Base-by-base conservation (phyloP, 768 basidiomycete species). In the Cyathus striatus region DNA sequence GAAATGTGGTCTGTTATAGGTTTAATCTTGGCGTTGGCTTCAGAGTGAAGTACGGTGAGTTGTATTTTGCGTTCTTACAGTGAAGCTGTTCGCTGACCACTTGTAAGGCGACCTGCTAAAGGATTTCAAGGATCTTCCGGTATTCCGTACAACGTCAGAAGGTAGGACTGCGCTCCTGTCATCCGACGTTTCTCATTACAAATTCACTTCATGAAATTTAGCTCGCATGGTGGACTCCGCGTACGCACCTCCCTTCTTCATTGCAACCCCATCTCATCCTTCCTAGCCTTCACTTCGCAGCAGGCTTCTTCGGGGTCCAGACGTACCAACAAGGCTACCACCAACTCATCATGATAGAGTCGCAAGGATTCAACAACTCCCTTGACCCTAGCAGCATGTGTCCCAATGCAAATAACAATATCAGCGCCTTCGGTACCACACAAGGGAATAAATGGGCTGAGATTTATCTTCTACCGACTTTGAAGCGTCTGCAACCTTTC, bases 371-470 rank as follows among this genome's bases (percentile, higher is more conserved):
- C 54, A 84, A 85, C 59, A 79, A 76, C 54, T 85, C 88, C 0
- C 72, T 90, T 7, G 75, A 86, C 0, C 84, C 88, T 1, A 87
- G 83, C 47, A 66, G 67, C 40, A 79, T 76, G 43, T 83, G 86
- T 50, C 65, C 74, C 0, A 87, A 88, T 51, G 65, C 79, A 0
- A 56, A 63, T 25, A 64, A 63, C 13, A 54, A 56, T 14, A 79
- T 78, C 53, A 50, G 60, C 0, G 53, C 60, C 27, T 70, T 78
- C 20, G 76, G 72, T 0, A 45, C 51, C 1, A 49, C 56, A 5
- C 75, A 76, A 42, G 56, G 77, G 20, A 51, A 49, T 5, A 60
- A 80, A 49, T 90, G 89, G 88, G 68, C 72, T 2, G 50, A 54
- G 0, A 66, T 75, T 5, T 91, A 88, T 60, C 69, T 91, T 6